A percentile compares a stretch with the other conserved stretches of the same genome.
Conservation (phyloP, 176 grass and related monocot genomes). For the Ensete ventricosum region DNA sequence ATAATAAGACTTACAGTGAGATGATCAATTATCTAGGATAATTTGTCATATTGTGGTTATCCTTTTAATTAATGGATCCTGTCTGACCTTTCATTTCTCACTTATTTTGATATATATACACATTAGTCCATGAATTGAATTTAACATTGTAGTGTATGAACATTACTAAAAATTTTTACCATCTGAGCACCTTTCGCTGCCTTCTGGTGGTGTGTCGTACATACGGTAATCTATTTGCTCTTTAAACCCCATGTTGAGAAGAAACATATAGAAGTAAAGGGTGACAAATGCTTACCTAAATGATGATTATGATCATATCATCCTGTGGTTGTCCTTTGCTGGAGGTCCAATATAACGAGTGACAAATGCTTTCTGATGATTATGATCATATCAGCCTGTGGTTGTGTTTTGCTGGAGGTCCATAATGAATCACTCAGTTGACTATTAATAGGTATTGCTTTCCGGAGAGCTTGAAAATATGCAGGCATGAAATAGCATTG, state of each 20-base stretch:
- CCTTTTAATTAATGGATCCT: background rate
- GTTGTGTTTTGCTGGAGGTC: background rate
- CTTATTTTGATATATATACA: background rate
- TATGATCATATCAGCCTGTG: background rate
- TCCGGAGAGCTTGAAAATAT: conserved; percentile 62
- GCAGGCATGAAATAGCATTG: conserved; percentile 72
- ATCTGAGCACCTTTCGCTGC: no score
- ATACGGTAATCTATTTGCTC: no score
- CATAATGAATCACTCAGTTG: background rate
- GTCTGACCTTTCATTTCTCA: background rate
- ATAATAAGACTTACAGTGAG: background rate
- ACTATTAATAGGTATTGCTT: conserved; percentile 57
- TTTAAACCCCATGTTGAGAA: no score
- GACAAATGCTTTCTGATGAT: background rate
- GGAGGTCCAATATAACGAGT: background rate
- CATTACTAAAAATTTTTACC: no score
- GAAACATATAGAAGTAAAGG: no score
- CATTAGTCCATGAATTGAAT: background rate
- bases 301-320: background rate
- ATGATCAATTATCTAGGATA: background rate
- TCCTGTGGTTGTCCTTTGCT: background rate
- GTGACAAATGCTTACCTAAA: no score
- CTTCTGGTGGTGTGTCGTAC: no score
- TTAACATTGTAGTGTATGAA: background rate
- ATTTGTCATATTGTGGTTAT: background rate